Evolutionary conservation across 331 rosid species (phyloP).

Genomic region (Phaseolus coccineus): DNA sequence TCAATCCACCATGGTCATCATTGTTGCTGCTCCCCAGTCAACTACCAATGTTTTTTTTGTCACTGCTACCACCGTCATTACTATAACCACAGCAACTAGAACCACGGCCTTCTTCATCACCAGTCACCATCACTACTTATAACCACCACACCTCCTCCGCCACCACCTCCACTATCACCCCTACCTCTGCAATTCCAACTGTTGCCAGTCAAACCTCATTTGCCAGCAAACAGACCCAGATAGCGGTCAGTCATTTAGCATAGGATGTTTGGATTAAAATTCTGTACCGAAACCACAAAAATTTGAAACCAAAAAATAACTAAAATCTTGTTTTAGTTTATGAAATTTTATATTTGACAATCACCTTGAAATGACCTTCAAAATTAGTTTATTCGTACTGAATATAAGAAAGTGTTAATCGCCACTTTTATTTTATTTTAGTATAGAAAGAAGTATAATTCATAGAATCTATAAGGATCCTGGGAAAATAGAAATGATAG

Average conservation of each 20-base stretch:
- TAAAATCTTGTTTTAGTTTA: neutral
- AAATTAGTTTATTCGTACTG: neutral
- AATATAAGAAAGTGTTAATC: neutral
- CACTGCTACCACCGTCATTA: neutral
- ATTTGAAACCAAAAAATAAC: neutral
- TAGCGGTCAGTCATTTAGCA: neutral
- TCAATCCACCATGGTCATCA: neutral
- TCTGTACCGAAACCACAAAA: neutral
- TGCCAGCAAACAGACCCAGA: neutral
- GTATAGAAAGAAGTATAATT: neutral
- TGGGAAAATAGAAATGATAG: slow-evolving; percentile 7
- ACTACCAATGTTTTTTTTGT: neutral
- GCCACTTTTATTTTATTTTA: neutral
- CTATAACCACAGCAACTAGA: neutral
- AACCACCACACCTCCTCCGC: neutral
- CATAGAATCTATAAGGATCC: neutral
- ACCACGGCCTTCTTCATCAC: neutral
- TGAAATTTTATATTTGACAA: neutral
- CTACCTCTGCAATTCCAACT: neutral
- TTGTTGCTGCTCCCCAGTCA: neutral
- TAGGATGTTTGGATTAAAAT: neutral
- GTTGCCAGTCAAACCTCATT: neutral
- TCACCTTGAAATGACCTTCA: neutral
- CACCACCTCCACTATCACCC: neutral
- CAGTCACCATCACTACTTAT: neutral